Conservation (phyloP, 306 rosid genomes). For the Betula pendula region DNA sequence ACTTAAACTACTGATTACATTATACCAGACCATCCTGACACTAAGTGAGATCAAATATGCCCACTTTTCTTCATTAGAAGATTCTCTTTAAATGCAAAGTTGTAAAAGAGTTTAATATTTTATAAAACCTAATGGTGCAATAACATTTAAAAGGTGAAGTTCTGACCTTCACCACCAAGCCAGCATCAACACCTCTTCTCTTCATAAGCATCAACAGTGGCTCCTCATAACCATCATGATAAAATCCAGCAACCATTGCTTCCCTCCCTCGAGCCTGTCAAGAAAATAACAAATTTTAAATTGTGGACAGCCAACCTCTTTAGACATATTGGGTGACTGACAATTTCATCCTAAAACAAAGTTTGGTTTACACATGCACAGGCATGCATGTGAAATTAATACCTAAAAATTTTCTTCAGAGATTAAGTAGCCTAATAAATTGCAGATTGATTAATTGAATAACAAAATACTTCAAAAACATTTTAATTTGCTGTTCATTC, state of each 20-base stretch:
- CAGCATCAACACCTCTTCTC: conserved; percentile 94
- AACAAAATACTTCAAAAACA: not conserved
- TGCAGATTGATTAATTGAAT: not conserved
- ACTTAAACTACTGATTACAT: not conserved
- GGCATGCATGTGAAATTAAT: not conserved
- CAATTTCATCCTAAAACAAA: not conserved
- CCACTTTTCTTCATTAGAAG: conserved; percentile 3
- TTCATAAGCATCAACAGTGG: conserved; percentile 93
- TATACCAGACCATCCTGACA: conserved; percentile 17
- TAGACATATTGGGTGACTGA: not conserved
- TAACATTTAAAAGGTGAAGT: conserved; percentile 24
- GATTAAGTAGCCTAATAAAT: not conserved
- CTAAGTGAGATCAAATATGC: conserved; percentile 18
- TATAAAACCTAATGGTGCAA: conserved; percentile 14
- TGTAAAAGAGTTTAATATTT: not conserved
- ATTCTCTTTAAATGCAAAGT: conserved; percentile 9
- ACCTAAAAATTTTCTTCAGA: not conserved
- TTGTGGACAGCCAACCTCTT: conserved; percentile 5
- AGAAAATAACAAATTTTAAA: conserved; percentile 10
- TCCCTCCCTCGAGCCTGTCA: conserved; percentile 89
- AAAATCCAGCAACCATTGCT: conserved; percentile 89
- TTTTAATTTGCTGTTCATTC: not conserved
- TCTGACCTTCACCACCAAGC: conserved; percentile 92
- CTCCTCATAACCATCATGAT: conserved; percentile 92
- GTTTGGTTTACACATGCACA: not conserved